These are phyloP conservation scores for Wickerhamiella sorbophila DNA, from an alignment of 805 yeast species.

Conservation along the genomic window DNA sequence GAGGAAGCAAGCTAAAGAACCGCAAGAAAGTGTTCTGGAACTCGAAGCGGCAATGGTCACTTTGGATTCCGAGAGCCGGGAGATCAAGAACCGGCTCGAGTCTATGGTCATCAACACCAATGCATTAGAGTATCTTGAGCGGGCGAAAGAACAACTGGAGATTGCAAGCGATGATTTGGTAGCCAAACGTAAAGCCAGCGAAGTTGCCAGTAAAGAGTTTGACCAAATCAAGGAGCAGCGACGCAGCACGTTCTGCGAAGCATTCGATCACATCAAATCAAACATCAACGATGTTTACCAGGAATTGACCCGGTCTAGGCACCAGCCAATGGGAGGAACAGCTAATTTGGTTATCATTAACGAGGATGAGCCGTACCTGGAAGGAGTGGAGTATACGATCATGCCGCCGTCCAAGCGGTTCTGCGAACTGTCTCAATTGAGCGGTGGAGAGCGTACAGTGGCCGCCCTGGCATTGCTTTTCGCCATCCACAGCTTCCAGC, in stretches of 20 bases:
- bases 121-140: conserved; percentile 29
- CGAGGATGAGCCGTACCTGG: conserved; percentile 74
- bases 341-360: conserved; percentile 79
- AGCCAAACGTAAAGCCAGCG: conserved; percentile 35
- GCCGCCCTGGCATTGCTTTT: conserved; percentile 90
- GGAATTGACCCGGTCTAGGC: conserved; percentile 61
- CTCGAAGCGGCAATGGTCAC: not conserved
- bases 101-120: conserved; percentile 63
- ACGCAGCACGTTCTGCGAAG: conserved; percentile 47
- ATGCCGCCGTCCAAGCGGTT: conserved; percentile 94
- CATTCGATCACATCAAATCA: conserved; percentile 61
- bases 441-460: conserved; percentile 94
- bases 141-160: conserved; percentile 7
- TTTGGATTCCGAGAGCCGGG: not conserved
- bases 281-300: conserved; percentile 67
- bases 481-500: conserved; percentile 80
- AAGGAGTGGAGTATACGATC: conserved; percentile 80
- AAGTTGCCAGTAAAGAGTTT: conserved; percentile 37
- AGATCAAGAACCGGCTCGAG: not conserved
- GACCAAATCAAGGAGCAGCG: conserved; percentile 46
- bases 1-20: not conserved
- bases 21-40: not conserved
- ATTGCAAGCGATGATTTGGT: conserved; percentile 6
- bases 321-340: conserved; percentile 79
- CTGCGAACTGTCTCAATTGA: conserved; percentile 77